These are phyloP conservation scores for Trichaptum fuscoviolaceum DNA, from an alignment of 768 basidiomycete genomes.

Conservation along the genomic window DNA sequence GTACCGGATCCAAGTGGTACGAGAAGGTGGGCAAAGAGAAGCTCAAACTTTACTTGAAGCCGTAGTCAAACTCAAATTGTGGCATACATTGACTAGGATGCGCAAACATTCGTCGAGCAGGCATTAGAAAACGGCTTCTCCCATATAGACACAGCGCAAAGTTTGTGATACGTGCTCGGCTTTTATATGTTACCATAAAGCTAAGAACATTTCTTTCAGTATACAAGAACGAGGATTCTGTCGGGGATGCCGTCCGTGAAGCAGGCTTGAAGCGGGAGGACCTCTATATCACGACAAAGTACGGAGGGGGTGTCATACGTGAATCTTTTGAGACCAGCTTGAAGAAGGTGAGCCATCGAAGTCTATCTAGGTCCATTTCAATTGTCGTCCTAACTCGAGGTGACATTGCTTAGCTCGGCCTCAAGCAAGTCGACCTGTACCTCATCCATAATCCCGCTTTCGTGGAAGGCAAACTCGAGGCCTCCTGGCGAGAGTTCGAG, in stretches of 20 bases:
- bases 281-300: constrained; percentile 44
- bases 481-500: constrained; percentile 54
- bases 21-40: background rate
- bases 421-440: constrained; percentile 63
- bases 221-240: constrained; percentile 33
- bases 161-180: constrained; percentile 25
- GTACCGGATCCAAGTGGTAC: constrained; percentile 43
- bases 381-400: constrained; percentile 4
- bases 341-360: constrained; percentile 33
- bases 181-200: background rate
- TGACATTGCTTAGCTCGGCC: constrained; percentile 41
- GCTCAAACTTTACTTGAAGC: no score
- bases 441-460: constrained; percentile 51
- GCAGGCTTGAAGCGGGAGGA: constrained; percentile 30
- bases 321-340: constrained; percentile 43
- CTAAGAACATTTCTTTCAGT: constrained; percentile 13
- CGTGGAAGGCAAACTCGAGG: constrained; percentile 28
- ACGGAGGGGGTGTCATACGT: constrained; percentile 30
- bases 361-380: background rate
- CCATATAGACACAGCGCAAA: constrained; percentile 59
- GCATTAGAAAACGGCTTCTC: constrained; percentile 57
- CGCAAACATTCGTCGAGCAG: constrained; percentile 47
- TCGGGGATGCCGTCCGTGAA: constrained; percentile 32
- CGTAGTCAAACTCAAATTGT: no score
- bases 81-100: constrained; percentile 37